Base-by-base conservation (phyloP, 495 filamentous ascomycete species). In the Podospora fimiseda region DNA sequence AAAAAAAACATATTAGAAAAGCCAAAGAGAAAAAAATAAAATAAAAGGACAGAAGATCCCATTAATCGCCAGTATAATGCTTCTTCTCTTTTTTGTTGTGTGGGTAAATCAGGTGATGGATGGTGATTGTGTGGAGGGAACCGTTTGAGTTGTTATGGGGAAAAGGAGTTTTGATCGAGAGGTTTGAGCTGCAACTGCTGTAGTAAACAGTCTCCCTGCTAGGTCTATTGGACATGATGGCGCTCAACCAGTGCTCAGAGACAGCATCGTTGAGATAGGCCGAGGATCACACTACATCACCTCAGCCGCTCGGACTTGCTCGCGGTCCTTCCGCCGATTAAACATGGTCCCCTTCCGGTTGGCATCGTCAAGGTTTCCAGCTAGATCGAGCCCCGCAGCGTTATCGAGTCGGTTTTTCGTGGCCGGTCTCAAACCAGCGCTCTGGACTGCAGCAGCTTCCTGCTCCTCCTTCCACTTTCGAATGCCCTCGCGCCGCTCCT, bases 401-500 rank as follows among this genome's bases (percentile, higher is more conserved):
- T 27, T 24, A n/a, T 48, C 56, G 7, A 59, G 36, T 11, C 51
- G 47, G 11, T 55, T 49, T 30, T 22, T 37, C 0, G 58, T 53
- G n/a, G 42, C 19, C 20, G 58, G 47, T n/a, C 37, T 36, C 37
- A n/a, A 41, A 50, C 41, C 30, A 21, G 51, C 41, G 45, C 21
- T 44, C 15, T 50, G 53, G 47, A 50, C 48, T 15, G 60, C 61
- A 2, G 60, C 56, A 2, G 64, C 63, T 43, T 75, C 72, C 22
- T 70, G 69, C 53, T 74, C 65, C 13, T 68, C 69, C 51, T 71
- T 70, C 65, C 65, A 68, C 49, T 66, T 64, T 2, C 64, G 58
- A n/a, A 70, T 62, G 18, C 61, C 68, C 33, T 70, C 70, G 42
- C 83, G 72, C 40, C 85, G 74, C 62, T 86, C 80, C 47, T 74